phyloP scores from a whole-genome alignment of 305 asterid species.

The Caryopteris hybrid region DNA sequence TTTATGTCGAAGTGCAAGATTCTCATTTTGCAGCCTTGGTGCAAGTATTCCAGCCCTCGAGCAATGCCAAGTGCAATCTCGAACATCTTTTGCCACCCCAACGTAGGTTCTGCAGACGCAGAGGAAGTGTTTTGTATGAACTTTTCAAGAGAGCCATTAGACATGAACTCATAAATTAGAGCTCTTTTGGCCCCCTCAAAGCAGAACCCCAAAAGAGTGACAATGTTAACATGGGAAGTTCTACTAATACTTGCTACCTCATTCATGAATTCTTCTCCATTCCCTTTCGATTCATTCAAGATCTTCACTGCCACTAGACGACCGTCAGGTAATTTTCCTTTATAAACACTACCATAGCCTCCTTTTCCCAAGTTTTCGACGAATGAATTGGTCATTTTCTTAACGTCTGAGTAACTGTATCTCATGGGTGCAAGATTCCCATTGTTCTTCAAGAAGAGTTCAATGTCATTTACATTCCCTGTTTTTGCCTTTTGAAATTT shows the following conservation, averaged over 20 bases:
- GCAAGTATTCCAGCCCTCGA: neutral
- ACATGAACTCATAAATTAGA: neutral
- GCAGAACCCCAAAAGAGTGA: slow-evolving; percentile 30
- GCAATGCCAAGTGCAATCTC: neutral
- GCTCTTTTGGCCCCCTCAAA: neutral
- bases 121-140: neutral
- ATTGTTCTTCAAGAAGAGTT: slow-evolving; percentile 24
- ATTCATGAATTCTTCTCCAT: slow-evolving; percentile 35
- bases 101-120: neutral
- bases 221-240: slow-evolving; percentile 40
- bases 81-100: slow-evolving; percentile 20
- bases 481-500: neutral
- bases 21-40: neutral
- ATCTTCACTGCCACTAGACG: slow-evolving; percentile 35
- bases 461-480: slow-evolving; percentile 5
- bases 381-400: slow-evolving; percentile 32
- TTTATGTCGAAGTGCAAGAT: slow-evolving; percentile 48
- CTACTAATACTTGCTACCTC: slow-evolving; percentile 38
- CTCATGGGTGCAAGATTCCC: slow-evolving; percentile 26
- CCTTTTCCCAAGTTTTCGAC: slow-evolving; percentile 31
- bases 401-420: slow-evolving; percentile 24
- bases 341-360: slow-evolving; percentile 35
- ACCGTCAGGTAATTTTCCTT: slow-evolving; percentile 23
- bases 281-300: slow-evolving; percentile 21
- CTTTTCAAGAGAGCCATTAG: neutral